Evolutionary conservation across 805 yeast genomes (phyloP).

Genomic region (Starmera dryadoides): DNA sequence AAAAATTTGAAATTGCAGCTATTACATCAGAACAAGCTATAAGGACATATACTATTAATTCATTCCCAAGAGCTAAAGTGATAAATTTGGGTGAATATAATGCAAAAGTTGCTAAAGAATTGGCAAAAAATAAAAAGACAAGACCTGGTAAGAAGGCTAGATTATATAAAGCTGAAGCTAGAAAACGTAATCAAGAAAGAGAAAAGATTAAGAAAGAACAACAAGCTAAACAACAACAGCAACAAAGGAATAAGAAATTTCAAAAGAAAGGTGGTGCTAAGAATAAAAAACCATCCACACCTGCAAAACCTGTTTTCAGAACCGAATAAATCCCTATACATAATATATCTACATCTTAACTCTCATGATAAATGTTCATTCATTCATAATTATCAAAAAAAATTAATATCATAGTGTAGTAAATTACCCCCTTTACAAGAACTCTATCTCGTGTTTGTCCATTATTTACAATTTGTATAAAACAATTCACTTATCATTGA

Average conservation of each 20-base stretch:
- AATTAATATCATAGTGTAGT: too few relatives aligned
- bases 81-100: slow-evolving; percentile 12
- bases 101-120: slow-evolving; percentile 7
- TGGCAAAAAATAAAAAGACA: slow-evolving; percentile 1
- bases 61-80: slow-evolving; percentile 7
- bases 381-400: too few relatives aligned
- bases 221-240: slow-evolving; percentile 6
- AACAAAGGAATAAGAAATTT: slow-evolving; percentile 15
- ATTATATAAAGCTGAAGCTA: slow-evolving; percentile 6
- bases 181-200: slow-evolving; percentile 6
- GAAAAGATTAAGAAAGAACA: slow-evolving; percentile 7
- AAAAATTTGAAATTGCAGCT: slow-evolving; percentile 8
- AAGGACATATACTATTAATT: not conserved
- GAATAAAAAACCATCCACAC: slow-evolving; percentile 12
- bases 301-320: slow-evolving; percentile 11
- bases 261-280: slow-evolving; percentile 19
- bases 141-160: slow-evolving; percentile 22
- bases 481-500: too few relatives aligned
- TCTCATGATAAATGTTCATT: too few relatives aligned
- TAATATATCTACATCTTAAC: too few relatives aligned
- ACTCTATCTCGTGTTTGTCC: too few relatives aligned
- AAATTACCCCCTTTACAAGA: too few relatives aligned
- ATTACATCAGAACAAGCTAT: slow-evolving; percentile 13
- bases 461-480: too few relatives aligned
- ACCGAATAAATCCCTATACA: slow-evolving; percentile 13